Percentiles rank a stretch among this genome's conserved stretches.
Evolutionary conservation across 2,329 filamentous ascomycete genomes (phyloP).

Genomic region (Arthrinium phaeospermum): DNA sequence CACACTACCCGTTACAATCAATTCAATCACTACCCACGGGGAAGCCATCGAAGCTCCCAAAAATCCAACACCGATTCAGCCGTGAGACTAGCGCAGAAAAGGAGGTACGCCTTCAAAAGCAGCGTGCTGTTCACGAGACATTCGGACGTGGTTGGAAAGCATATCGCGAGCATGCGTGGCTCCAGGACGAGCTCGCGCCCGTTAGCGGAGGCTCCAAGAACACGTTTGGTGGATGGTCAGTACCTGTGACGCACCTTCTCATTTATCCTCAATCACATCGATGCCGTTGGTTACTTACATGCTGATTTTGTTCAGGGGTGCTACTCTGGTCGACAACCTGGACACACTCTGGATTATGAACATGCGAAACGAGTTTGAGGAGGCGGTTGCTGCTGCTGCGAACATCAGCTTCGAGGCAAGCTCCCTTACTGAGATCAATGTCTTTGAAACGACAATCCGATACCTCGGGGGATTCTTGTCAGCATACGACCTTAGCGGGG

Average conservation of each 20-base stretch:
- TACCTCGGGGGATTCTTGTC: slow-evolving; percentile 39
- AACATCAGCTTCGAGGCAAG: slow-evolving; percentile 51
- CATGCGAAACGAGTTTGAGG: slow-evolving; percentile 50
- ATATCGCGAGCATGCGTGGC: slow-evolving; percentile 48
- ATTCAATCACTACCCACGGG: slow-evolving; percentile 32
- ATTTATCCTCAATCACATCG: background rate
- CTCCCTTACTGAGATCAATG: slow-evolving; percentile 35
- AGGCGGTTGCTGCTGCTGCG: slow-evolving; percentile 46
- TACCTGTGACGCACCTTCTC: background rate
- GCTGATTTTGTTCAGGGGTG: slow-evolving; percentile 27
- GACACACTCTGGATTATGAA: slow-evolving; percentile 50
- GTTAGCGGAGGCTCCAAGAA: slow-evolving; percentile 46
- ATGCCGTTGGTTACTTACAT: background rate
- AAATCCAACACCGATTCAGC: slow-evolving; percentile 30
- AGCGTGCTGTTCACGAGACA: slow-evolving; percentile 29
- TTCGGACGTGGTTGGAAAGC: slow-evolving; percentile 41
- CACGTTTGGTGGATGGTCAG: slow-evolving; percentile 49
- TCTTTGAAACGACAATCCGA: slow-evolving; percentile 47
- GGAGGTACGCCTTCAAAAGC: slow-evolving; percentile 28
- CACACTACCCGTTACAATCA: slow-evolving; percentile 31
- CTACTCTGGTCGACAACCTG: slow-evolving; percentile 51
- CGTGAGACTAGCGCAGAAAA: slow-evolving; percentile 28
- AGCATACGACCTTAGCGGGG: slow-evolving; percentile 45
- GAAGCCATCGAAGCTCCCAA: slow-evolving; percentile 29
- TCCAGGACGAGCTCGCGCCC: slow-evolving; percentile 49